These are phyloP conservation scores for Amphibolis antarctica DNA, from an alignment of 106 monocot genomes.

Conservation along the genomic window DNA sequence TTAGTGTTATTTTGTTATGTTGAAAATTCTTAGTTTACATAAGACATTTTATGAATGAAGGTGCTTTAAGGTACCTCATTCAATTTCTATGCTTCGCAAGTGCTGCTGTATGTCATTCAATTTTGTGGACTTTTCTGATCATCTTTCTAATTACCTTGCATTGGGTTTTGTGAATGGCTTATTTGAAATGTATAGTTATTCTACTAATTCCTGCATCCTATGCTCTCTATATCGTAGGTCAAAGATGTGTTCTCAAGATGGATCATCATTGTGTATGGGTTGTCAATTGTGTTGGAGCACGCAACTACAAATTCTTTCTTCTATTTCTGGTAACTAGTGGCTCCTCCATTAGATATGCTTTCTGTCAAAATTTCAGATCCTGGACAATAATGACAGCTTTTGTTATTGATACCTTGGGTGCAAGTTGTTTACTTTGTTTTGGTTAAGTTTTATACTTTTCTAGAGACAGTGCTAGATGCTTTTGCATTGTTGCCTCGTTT, in stretches of 20 bases:
- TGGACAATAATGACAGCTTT: neutral
- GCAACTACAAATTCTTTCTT: conserved; percentile 85
- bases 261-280: conserved; percentile 98
- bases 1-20: too few relatives aligned
- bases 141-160: too few relatives aligned
- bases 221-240: conserved; percentile 39
- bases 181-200: neutral
- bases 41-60: neutral
- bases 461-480: conserved; percentile 58
- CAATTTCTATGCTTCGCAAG: too few relatives aligned
- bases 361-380: neutral
- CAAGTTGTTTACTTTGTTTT: neutral
- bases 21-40: too few relatives aligned
- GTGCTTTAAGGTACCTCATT: neutral
- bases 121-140: too few relatives aligned
- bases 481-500: conserved; percentile 55
- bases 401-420: neutral
- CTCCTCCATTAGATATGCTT: too few relatives aligned
- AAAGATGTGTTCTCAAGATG: conserved; percentile 95
- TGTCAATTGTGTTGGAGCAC: conserved; percentile 90
- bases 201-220: neutral
- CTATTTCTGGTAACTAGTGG: conserved; percentile 62
- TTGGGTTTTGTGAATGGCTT: neutral
- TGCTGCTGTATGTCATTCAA: too few relatives aligned
- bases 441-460: conserved; percentile 67